phyloP scores from a whole-genome alignment of 2,329 filamentous ascomycete species.

The Ceratocystiopsis brevicomis region DNA sequence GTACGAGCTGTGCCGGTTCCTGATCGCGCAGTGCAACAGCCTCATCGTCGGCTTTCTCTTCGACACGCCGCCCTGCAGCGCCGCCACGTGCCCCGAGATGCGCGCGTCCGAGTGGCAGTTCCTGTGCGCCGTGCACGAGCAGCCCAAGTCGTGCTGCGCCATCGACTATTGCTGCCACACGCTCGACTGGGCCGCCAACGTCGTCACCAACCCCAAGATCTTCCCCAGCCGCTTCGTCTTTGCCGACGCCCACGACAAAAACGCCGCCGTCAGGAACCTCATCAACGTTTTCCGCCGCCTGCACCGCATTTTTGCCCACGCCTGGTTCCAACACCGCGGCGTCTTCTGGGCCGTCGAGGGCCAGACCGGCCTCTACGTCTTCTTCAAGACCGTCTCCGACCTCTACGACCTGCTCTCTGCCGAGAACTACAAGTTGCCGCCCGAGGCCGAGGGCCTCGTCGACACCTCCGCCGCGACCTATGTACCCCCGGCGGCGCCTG shows the following conservation, averaged over 20 bases:
- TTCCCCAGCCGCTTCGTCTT: slow-evolving; percentile 69
- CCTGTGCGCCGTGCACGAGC: slow-evolving; percentile 90
- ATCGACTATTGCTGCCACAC: slow-evolving; percentile 99
- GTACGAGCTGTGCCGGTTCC: slow-evolving; percentile 91
- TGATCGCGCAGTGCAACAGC: slow-evolving; percentile 85
- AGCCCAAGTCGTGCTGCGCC: slow-evolving; percentile 89
- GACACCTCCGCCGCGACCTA: slow-evolving; percentile 4
- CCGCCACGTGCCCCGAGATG: slow-evolving; percentile 89
- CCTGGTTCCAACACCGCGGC: slow-evolving; percentile 91
- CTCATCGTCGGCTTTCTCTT: slow-evolving; percentile 86
- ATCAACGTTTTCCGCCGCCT: slow-evolving; percentile 89
- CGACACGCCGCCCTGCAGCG: slow-evolving; percentile 75
- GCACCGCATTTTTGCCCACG: slow-evolving; percentile 93
- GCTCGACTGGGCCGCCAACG: slow-evolving; percentile 90
- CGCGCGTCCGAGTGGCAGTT: slow-evolving; percentile 98
- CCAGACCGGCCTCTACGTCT: slow-evolving; percentile 78
- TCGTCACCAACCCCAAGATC: slow-evolving; percentile 83
- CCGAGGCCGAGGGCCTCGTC: slow-evolving; percentile 77
- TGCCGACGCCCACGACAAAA: slow-evolving; percentile 38
- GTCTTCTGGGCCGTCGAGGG: slow-evolving; percentile 91
- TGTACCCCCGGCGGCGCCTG: no score
- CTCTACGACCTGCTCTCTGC: slow-evolving; percentile 73
- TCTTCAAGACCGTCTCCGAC: slow-evolving; percentile 96
- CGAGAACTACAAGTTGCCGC: slow-evolving; percentile 89
- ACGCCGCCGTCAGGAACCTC: slow-evolving; percentile 57